Evolutionary conservation across 2,329 filamentous ascomycete species (phyloP).

Genomic region (Stemphylium beticola): DNA sequence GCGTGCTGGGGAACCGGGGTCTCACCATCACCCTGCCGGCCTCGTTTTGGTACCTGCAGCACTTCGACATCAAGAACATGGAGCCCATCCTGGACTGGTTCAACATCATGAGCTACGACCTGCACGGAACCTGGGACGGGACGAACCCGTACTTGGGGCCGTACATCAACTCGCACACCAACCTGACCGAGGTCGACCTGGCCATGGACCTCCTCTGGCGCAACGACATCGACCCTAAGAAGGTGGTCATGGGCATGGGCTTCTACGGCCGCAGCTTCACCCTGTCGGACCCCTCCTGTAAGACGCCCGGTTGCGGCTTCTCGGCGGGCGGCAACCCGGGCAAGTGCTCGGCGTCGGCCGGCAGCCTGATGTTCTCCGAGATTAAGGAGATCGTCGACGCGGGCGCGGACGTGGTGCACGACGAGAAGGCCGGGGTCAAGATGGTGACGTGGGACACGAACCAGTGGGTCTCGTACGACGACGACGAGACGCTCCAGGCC

Average conservation of each 20-base stretch:
- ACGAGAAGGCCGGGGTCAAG: conserved; percentile 31
- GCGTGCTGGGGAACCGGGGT: not conserved
- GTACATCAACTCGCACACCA: conserved; percentile 49
- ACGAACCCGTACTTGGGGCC: conserved; percentile 31
- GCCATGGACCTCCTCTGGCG: conserved; percentile 56
- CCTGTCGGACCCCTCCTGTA: conserved; percentile 14
- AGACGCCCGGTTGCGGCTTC: conserved; percentile 8
- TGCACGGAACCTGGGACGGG: conserved; percentile 51
- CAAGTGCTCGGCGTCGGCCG: conserved; percentile 4
- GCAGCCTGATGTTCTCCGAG: conserved; percentile 21
- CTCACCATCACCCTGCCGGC: conserved; percentile 26
- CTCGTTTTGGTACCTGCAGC: conserved; percentile 33
- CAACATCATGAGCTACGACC: conserved; percentile 56
- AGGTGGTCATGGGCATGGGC: conserved; percentile 53
- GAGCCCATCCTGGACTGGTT: conserved; percentile 46
- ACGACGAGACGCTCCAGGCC: conserved; percentile 42
- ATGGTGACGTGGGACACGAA: conserved; percentile 38
- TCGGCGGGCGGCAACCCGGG: not conserved
- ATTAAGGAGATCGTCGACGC: conserved; percentile 19
- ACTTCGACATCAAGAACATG: conserved; percentile 29
- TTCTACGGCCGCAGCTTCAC: conserved; percentile 52
- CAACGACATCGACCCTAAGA: conserved; percentile 47
- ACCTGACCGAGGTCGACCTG: conserved; percentile 54
- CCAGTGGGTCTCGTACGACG: conserved; percentile 52
- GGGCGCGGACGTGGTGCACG: conserved; percentile 11